Conservation (phyloP, 768 basidiomycete species). For the Astraeus odoratus region DNA sequence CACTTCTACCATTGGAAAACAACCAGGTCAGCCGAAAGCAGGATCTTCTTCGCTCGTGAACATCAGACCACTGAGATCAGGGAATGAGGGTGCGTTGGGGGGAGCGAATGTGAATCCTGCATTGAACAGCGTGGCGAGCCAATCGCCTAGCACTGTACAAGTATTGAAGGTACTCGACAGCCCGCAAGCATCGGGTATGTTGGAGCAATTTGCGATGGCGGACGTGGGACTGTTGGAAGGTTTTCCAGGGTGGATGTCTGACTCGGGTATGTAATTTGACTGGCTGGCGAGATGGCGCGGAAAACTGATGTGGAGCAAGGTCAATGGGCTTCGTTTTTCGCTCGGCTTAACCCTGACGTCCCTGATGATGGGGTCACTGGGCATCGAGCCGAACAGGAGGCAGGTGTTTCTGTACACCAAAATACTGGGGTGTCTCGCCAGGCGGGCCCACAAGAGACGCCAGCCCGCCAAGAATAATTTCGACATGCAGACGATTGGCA, state of each 20-base stretch:
- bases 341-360: conserved; percentile 38
- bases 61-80: conserved; percentile 39
- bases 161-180: conserved; percentile 72
- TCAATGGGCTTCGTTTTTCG: conserved; percentile 81
- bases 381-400: not conserved
- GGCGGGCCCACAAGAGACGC: too few species aligned
- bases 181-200: conserved; percentile 43
- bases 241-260: conserved; percentile 80
- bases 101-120: conserved; percentile 68
- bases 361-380: conserved; percentile 2
- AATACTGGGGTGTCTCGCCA: not conserved
- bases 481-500: too few species aligned
- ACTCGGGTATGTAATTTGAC: conserved; percentile 59
- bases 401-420: not conserved
- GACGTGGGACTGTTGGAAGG: conserved; percentile 71
- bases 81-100: conserved; percentile 24
- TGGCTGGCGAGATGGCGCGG: not conserved
- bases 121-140: conserved; percentile 44
- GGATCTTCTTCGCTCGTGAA: conserved; percentile 45
- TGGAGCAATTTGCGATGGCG: conserved; percentile 60
- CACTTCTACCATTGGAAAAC: too few species aligned
- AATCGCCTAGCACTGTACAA: conserved; percentile 50
- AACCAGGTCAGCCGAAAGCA: conserved; percentile 9
- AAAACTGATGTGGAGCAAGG: conserved; percentile 32
- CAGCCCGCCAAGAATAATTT: too few species aligned